Conservation (phyloP, 805 yeast species). For the Sporopachydermia lactativora region DNA sequence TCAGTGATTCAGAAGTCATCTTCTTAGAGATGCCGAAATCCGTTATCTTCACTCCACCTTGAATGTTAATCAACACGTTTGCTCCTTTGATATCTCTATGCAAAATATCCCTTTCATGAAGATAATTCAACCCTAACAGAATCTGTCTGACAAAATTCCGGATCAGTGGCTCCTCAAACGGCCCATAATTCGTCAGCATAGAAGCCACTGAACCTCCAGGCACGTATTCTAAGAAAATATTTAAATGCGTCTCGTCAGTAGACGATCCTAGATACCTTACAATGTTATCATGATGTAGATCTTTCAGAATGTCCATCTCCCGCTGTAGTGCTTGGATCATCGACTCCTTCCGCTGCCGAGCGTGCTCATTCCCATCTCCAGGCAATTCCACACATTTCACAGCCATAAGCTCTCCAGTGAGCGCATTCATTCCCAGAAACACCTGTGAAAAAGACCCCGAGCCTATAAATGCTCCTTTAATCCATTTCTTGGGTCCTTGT, state of each 20-base stretch:
- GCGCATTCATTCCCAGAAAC: constrained; percentile 78
- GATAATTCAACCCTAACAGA: constrained; percentile 55
- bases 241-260: constrained; percentile 52
- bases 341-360: constrained; percentile 16
- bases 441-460: constrained; percentile 94
- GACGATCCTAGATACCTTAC: constrained; percentile 87
- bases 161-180: constrained; percentile 65
- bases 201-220: constrained; percentile 63
- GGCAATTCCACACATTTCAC: constrained; percentile 84
- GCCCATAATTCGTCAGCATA: constrained; percentile 59
- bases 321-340: constrained; percentile 68
- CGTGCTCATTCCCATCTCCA: constrained; percentile 21
- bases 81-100: constrained; percentile 89
- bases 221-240: constrained; percentile 70
- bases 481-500: constrained; percentile 69
- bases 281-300: constrained; percentile 79
- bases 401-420: constrained; percentile 93
- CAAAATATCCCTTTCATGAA: constrained; percentile 63
- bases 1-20: constrained; percentile 37
- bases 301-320: constrained; percentile 67
- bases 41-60: constrained; percentile 71
- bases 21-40: constrained; percentile 77
- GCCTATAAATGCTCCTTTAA: constrained; percentile 86
- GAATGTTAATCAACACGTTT: constrained; percentile 65
- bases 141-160: constrained; percentile 65